Conservation (phyloP, 129 eudicot species). For the Ambrosia trifida region DNA sequence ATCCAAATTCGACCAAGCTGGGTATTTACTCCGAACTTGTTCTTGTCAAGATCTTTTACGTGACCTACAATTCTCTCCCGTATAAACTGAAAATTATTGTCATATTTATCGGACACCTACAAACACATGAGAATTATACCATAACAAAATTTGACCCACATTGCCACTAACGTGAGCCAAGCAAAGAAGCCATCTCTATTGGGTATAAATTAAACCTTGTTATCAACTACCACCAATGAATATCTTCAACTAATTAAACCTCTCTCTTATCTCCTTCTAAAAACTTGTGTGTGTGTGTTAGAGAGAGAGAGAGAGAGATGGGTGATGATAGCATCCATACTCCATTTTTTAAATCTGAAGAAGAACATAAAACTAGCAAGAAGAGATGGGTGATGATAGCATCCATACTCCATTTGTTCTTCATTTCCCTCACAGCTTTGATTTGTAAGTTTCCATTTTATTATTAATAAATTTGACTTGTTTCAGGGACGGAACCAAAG, state of each 20-base stretch:
- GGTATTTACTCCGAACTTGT: background rate
- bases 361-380: slow-evolving; percentile 10
- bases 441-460: slow-evolving; percentile 7
- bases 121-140: no score
- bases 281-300: background rate
- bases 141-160: background rate
- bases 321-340: slow-evolving; percentile 12
- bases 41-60: background rate
- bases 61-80: background rate
- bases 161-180: background rate
- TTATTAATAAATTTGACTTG: background rate
- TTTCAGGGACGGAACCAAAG: no score
- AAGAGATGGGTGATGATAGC: slow-evolving; percentile 23
- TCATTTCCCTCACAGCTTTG: slow-evolving; percentile 23
- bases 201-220: background rate
- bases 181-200: background rate
- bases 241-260: background rate
- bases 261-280: background rate
- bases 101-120: no score
- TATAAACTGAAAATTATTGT: no score
- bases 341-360: slow-evolving; percentile 22
- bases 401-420: slow-evolving; percentile 17
- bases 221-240: background rate
- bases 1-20: background rate
- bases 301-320: slow-evolving; percentile 23